Evolutionary conservation across 2,329 filamentous ascomycete species (phyloP).

Genomic region (Talaromyces sp.): DNA sequence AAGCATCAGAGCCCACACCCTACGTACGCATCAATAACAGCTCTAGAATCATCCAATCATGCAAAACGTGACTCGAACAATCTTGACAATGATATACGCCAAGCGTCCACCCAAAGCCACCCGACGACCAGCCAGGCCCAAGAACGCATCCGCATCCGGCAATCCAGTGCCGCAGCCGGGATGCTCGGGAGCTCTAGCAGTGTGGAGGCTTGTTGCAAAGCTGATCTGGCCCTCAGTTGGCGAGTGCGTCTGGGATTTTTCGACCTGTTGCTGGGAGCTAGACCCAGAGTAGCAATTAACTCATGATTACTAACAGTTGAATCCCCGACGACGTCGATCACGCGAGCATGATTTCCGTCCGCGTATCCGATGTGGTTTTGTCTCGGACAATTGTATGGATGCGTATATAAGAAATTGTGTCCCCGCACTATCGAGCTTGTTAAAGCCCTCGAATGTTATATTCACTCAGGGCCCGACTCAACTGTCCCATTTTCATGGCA

Average conservation of each 20-base stretch:
- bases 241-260: not conserved
- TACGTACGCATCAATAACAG: not conserved
- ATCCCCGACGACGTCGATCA: not conserved
- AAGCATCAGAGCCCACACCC: not conserved
- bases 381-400: not conserved
- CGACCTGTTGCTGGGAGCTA: not conserved
- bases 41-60: not conserved
- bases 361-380: not conserved
- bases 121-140: not conserved
- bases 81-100: not conserved
- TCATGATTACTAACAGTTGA: not conserved
- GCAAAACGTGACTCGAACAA: not conserved
- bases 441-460: not conserved
- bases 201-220: not conserved
- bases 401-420: not conserved
- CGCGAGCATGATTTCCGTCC: not conserved
- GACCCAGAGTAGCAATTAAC: constrained; percentile 1
- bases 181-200: not conserved
- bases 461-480: not conserved
- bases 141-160: constrained; percentile 1
- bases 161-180: constrained; percentile 7
- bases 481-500: not conserved
- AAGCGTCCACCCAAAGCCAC: not conserved
- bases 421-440: not conserved
- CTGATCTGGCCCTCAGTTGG: not conserved